Evolutionary conservation across 805 yeast species (phyloP).

Genomic region (Hanseniaspora guilliermondii): DNA sequence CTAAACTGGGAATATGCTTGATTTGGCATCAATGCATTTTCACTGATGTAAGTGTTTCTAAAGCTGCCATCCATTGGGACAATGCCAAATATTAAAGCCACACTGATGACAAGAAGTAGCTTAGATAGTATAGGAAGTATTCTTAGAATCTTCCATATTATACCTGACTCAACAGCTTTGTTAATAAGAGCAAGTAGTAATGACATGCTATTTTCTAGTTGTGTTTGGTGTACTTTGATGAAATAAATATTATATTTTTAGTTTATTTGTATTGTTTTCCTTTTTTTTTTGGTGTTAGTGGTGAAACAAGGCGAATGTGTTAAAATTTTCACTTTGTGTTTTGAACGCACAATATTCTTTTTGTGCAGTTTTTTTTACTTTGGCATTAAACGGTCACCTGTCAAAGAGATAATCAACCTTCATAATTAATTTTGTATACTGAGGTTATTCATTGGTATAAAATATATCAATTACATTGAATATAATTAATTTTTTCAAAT

Average conservation of each 20-base stretch:
- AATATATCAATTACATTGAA: too few relatives aligned
- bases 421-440: too few relatives aligned
- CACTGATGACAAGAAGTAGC: conserved; percentile 35
- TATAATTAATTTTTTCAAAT: too few relatives aligned
- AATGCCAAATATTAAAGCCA: conserved; percentile 42
- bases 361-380: too few relatives aligned
- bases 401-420: too few relatives aligned
- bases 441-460: too few relatives aligned
- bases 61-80: conserved; percentile 75
- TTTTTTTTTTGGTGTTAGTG: background rate
- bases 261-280: background rate
- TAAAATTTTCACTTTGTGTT: background rate
- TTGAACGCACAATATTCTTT: too few relatives aligned
- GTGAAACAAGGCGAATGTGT: background rate
- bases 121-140: conserved; percentile 35
- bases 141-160: conserved; percentile 35
- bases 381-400: too few relatives aligned
- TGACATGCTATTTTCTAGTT: conserved; percentile 30
- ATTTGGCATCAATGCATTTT: conserved; percentile 93
- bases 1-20: conserved; percentile 86
- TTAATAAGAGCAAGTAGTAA: conserved; percentile 36
- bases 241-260: background rate
- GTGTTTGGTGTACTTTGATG: background rate
- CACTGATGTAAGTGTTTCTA: conserved; percentile 76
- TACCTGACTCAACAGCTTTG: conserved; percentile 33